Evolutionary conservation across 2,329 filamentous ascomycete species (phyloP).

Genomic region (Ophiostoma perfectum): DNA sequence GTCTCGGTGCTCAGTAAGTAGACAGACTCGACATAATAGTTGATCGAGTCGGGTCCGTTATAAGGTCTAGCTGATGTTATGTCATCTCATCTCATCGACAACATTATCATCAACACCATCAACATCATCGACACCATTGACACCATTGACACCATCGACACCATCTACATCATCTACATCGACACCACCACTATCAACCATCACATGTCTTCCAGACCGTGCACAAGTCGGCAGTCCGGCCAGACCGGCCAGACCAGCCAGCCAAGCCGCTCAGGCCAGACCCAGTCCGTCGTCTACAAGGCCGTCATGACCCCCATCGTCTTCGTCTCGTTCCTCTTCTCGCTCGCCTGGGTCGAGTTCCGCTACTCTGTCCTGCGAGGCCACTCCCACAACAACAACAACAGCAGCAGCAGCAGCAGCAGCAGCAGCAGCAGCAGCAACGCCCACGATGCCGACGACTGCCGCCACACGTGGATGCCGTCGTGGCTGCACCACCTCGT

Average conservation of each 20-base stretch:
- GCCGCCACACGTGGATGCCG: slow-evolving; percentile 30
- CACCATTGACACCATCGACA: neutral
- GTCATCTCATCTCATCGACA: too few relatives aligned
- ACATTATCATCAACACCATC: too few relatives aligned
- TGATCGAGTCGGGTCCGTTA: too few relatives aligned
- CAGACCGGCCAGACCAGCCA: neutral
- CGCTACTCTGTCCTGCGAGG: slow-evolving; percentile 49
- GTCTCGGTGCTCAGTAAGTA: too few relatives aligned
- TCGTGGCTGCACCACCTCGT: slow-evolving; percentile 40
- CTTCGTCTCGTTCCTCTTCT: slow-evolving; percentile 60
- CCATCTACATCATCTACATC: neutral
- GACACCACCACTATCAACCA: neutral
- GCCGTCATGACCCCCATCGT: slow-evolving; percentile 57
- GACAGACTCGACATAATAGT: too few relatives aligned
- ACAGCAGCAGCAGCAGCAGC: neutral
- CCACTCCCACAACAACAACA: slow-evolving; percentile 32
- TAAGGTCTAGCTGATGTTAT: too few relatives aligned
- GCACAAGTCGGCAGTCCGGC: neutral
- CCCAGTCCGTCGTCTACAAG: slow-evolving; percentile 29
- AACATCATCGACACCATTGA: too few relatives aligned
- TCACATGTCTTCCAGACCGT: neutral
- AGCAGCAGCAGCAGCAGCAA: too few relatives aligned
- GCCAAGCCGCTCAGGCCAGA: neutral
- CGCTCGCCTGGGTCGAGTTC: slow-evolving; percentile 58
- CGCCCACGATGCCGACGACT: slow-evolving; percentile 16